Evolutionary conservation across 2,329 filamentous ascomycete species (phyloP), one percentile per base, ranked within the genome.

Genomic region (Paracorniculantispora psalliotae): DNA sequence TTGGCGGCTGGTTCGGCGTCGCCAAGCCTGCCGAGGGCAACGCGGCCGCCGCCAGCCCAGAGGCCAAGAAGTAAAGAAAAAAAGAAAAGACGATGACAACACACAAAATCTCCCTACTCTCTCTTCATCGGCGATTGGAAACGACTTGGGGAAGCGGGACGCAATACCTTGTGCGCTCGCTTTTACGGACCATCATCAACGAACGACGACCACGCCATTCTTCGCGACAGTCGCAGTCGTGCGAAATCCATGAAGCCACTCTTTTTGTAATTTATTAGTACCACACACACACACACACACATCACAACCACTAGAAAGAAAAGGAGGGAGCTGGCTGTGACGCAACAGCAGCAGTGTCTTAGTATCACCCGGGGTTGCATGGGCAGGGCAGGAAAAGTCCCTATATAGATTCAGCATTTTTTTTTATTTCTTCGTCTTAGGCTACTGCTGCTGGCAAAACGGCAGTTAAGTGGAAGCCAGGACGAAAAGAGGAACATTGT

Each of bases 1-100:
- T 94, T 67, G 65, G 64, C 17, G 67, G 68, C 57, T 64, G 66
- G 52, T 73, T 74, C 57, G 63, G 63, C 21, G 58, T 41, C 37
- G 67, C 66, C 62, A 68, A 68, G 62, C 56, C 47, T 33, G 41
- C 56, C 35, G 56, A 52, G 5, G 41, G 21, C 25, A 17, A 47
- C n/a, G 46, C 35, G 10, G 23, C 48, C 8, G 15, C n/a, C 37
- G 19, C 56, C 28, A 21, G 6, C 17, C 30, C 53, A 5, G 48
- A 52, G 3, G 56, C 48, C 48, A 59, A 59, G 39, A 52, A 59
- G 37, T 59, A 59, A 59, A 50, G 9, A 23, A 23, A 1, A n/a
- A n/a, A 37, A 51, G 25, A 28, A 12, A 2, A 37, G 23, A 25
- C 6, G 17, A 19, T 3, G 13, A 21, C 39, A 8, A 15, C 47